Evolutionary conservation across 2,329 filamentous ascomycete species (phyloP).

Genomic region (Penicillium sp.): DNA sequence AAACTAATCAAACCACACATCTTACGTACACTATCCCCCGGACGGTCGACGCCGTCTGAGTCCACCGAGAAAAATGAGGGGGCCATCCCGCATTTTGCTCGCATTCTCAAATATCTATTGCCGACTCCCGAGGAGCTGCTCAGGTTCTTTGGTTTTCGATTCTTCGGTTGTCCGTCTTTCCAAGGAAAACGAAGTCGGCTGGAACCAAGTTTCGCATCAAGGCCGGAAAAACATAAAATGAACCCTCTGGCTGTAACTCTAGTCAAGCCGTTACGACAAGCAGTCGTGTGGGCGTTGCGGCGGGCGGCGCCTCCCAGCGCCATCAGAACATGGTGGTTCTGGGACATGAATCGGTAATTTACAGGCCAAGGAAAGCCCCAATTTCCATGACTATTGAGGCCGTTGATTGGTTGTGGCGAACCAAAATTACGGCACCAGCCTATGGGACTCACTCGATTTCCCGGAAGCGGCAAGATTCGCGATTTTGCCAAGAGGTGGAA

Average conservation of each 20-base stretch:
- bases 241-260: not conserved
- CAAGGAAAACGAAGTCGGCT: not conserved
- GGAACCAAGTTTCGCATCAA: not conserved
- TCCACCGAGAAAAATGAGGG: not conserved
- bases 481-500: conserved; percentile 12
- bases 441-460: conserved; percentile 8
- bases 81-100: not conserved
- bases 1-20: not conserved
- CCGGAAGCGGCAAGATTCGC: conserved; percentile 26
- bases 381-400: not conserved
- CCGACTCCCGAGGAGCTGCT: not conserved
- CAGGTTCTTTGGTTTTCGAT: not conserved
- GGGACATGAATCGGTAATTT: conserved; percentile 10
- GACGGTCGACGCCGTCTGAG: not conserved
- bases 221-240: not conserved
- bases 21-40: not conserved
- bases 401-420: conserved; percentile 8
- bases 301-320: conserved; percentile 5
- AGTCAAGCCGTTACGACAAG: conserved; percentile 4
- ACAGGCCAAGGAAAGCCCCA: not conserved
- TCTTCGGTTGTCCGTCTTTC: not conserved
- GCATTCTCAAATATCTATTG: not conserved
- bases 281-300: conserved; percentile 3
- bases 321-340: not conserved
- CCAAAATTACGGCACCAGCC: not conserved